Evolutionary conservation across 2,329 filamentous ascomycete genomes (phyloP).

Genomic region (Cercospora citrullina): DNA sequence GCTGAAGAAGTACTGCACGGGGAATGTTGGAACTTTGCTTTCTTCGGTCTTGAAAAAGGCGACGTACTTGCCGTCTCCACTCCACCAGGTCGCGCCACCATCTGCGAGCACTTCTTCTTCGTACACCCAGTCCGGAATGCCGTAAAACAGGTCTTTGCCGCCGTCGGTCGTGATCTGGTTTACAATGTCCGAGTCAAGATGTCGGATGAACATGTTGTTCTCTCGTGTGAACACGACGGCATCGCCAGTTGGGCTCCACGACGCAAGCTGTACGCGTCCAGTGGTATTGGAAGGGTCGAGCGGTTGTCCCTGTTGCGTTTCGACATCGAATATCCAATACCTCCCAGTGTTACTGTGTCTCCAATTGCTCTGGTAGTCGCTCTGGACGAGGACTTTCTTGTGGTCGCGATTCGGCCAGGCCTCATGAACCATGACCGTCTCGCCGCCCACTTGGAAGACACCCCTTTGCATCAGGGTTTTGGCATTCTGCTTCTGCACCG

Average conservation of each 20-base stretch:
- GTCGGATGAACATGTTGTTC: slow-evolving; percentile 86
- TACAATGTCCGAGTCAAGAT: slow-evolving; percentile 60
- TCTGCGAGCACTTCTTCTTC: slow-evolving; percentile 80
- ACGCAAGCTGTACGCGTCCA: slow-evolving; percentile 75
- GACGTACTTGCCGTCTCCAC: slow-evolving; percentile 80
- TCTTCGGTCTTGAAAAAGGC: slow-evolving; percentile 95
- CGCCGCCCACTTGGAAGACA: slow-evolving; percentile 61
- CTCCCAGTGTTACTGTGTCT: slow-evolving; percentile 81
- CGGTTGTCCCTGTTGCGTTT: slow-evolving; percentile 72
- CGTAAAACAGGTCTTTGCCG: slow-evolving; percentile 86
- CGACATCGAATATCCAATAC: slow-evolving; percentile 93
- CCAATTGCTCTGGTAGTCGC: slow-evolving; percentile 74
- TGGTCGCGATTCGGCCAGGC: slow-evolving; percentile 79
- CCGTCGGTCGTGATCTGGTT: slow-evolving; percentile 82
- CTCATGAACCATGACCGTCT: slow-evolving; percentile 57
- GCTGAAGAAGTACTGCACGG: slow-evolving; percentile 89
- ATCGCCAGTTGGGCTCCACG: slow-evolving; percentile 85
- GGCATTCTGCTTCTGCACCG: slow-evolving; percentile 51
- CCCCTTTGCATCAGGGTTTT: slow-evolving; percentile 73
- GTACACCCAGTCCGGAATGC: slow-evolving; percentile 96
- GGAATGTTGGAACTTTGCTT: slow-evolving; percentile 84
- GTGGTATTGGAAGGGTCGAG: slow-evolving; percentile 68
- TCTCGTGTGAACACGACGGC: slow-evolving; percentile 84
- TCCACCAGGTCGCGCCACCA: slow-evolving; percentile 93
- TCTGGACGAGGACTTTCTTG: slow-evolving; percentile 81